Evolutionary conservation across 441 rosid species (phyloP), one percentile per base, ranked within the genome.

Genomic region (Syzygium syzygioides): DNA sequence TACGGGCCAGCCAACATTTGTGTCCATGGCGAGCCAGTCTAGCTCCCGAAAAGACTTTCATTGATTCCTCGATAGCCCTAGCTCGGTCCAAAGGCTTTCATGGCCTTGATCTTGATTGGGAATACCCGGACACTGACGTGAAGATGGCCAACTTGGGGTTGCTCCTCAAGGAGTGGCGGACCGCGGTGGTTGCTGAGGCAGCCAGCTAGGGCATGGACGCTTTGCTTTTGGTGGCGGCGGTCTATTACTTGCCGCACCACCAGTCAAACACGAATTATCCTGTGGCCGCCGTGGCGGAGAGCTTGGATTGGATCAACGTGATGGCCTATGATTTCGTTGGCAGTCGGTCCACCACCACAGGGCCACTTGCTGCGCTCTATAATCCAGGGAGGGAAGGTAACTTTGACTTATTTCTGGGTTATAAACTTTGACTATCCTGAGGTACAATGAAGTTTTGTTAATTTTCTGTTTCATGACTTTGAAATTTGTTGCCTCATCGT

Each of bases 301-400:
- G 90, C 91, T 71, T 96, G 93, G 96, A 96, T 45, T 96, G 97
- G 97, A 89, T 95, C 88, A 94, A 95, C 34, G 88, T 90, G n/a
- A 95, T 95, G 96, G 92, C 95, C 6, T 96, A 94, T 85, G 98
- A 95, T 88, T 95, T 94, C 84, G 91, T 90, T 26, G 93, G 93
- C 6, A 90, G 91, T 50, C 92, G 95, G 94, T 90, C 93, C 45
- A 80, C 6, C 1, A 90, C 90, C 3, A 95, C 96, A 0, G 96
- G 98, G 18, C 95, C 98, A 25, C 95, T 94, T 0, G 95, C 96
- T 5, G 94, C 96, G 4, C 87, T 96, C 7, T 93, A 88, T 88
- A 91, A 91, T 86, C 95, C 95, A 45, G 93, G 91, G 32, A 90
- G 87, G 34, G 55, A 23, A 86, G 89, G 80, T 14, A 68, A 68